phyloP scores from a whole-genome alignment of 306 rosid genomes.

The Abrus pulchellus region DNA sequence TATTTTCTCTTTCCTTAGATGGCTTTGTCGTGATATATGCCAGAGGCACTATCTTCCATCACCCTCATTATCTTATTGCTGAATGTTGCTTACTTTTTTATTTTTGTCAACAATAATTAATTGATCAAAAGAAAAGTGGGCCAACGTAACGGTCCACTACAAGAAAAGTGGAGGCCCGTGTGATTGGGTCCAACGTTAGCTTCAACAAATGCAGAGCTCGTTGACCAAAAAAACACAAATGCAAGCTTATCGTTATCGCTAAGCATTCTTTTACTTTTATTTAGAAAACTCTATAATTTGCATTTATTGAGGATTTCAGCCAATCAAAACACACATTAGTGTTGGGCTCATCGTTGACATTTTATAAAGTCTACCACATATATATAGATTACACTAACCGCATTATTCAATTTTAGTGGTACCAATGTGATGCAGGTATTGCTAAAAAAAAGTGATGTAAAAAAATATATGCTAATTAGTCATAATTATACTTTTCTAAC shows the following conservation, averaged over 20 bases:
- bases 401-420: not conserved
- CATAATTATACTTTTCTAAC: no score
- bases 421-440: not conserved
- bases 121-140: no score
- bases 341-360: constrained; percentile 25
- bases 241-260: not conserved
- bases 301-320: not conserved
- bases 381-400: not conserved
- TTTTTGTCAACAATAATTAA: no score
- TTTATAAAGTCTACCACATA: not conserved
- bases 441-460: no score
- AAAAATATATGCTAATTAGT: no score
- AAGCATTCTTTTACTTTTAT: not conserved
- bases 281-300: not conserved
- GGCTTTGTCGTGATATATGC: no score
- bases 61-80: no score
- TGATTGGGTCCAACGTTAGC: constrained; percentile 22
- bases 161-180: not conserved
- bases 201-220: not conserved
- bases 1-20: no score
- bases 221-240: no score
- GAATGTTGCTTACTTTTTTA: no score
- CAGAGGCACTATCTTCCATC: no score
- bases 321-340: not conserved
- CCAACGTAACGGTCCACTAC: no score